Conservation (phyloP, 495 filamentous ascomycete genomes). For the Tirmania nivea region DNA sequence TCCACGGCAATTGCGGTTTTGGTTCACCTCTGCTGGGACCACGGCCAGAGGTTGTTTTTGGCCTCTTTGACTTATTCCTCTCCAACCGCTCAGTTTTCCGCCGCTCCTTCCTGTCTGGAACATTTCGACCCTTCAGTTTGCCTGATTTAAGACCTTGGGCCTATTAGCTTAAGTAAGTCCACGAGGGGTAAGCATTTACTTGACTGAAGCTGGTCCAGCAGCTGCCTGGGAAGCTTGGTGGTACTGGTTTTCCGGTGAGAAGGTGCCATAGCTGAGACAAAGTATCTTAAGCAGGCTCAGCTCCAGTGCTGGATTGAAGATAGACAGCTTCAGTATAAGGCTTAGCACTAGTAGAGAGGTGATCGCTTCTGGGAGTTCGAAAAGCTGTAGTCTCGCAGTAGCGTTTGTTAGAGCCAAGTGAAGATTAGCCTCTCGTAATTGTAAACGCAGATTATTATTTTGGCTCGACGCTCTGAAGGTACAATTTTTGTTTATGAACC, state of each 20-base stretch:
- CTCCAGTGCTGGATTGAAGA: no score
- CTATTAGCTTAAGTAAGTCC: neutral
- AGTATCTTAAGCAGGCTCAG: no score
- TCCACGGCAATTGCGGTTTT: neutral
- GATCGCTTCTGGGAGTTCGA: no score
- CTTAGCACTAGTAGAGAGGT: no score
- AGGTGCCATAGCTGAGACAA: no score
- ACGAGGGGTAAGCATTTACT: conserved; percentile 7
- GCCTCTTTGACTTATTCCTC: conserved; percentile 14
- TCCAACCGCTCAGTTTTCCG: conserved; percentile 29
- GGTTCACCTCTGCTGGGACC: neutral
- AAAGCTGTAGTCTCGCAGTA: no score
- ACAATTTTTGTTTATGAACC: no score
- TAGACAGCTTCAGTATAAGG: no score
- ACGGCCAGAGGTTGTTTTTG: neutral
- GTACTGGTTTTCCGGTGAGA: conserved; percentile 23
- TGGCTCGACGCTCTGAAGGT: no score
- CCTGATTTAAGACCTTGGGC: neutral
- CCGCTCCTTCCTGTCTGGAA: conserved; percentile 26
- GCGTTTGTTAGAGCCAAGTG: no score
- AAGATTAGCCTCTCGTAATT: no score
- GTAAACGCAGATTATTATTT: no score
- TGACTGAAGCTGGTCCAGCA: conserved; percentile 38
- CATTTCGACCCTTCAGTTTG: conserved; percentile 2
- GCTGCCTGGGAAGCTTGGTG: conserved; percentile 38